phyloP scores from a whole-genome alignment of 2,329 filamentous ascomycete genomes.

The Cercospora sesami region DNA sequence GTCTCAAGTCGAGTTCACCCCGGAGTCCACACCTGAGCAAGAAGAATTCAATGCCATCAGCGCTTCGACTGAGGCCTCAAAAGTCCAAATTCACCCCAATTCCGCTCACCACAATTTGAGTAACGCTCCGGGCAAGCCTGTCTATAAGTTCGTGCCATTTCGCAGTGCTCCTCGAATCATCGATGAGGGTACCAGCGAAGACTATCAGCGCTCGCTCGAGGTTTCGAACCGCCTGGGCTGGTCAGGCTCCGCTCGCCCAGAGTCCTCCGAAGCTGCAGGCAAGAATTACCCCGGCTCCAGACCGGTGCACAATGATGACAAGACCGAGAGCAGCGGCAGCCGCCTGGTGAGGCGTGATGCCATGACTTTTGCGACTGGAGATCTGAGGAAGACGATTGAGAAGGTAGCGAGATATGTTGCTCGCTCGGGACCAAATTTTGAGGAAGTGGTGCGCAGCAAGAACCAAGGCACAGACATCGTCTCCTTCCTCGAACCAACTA shows the following conservation, averaged over 20 bases:
- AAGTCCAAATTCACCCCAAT: background rate
- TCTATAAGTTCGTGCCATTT: background rate
- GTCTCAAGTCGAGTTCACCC: background rate
- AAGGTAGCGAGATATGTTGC: conserved; percentile 93
- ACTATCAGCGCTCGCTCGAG: background rate
- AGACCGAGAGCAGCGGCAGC: background rate
- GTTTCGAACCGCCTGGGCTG: background rate
- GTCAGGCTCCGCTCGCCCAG: background rate
- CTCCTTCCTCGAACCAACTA: conserved; percentile 75
- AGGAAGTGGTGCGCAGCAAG: conserved; percentile 82
- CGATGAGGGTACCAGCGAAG: background rate
- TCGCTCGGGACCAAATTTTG: conserved; percentile 65
- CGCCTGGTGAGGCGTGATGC: background rate
- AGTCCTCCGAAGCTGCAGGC: background rate
- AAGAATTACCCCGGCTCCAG: background rate
- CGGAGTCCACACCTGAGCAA: background rate
- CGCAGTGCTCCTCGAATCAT: background rate
- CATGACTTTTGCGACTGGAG: conserved; percentile 61
- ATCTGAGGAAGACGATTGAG: conserved; percentile 80
- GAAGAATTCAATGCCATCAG: background rate
- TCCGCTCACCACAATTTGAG: background rate
- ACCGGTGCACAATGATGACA: background rate
- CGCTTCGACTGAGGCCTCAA: background rate
- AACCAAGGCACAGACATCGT: conserved; percentile 85
- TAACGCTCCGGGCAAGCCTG: background rate